phyloP scores from a whole-genome alignment of 495 filamentous ascomycete genomes.

The Aspergillus cavernicola region DNA sequence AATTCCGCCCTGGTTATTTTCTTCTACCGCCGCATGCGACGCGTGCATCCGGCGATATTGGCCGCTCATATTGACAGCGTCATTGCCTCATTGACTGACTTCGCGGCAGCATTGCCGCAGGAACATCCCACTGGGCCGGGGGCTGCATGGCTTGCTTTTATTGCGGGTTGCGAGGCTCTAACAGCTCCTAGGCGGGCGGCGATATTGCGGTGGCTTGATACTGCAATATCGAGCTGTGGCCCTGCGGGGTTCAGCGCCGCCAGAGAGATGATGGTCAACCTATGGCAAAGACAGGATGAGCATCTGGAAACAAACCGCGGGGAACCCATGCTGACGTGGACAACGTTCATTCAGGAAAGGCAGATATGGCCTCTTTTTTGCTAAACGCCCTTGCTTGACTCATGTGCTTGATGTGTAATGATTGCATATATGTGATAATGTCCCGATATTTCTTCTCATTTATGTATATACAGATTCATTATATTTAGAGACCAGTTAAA shows the following conservation, averaged over 20 bases:
- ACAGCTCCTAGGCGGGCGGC: constrained; percentile 18
- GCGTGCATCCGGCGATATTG: constrained; percentile 28
- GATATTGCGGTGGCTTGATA: constrained; percentile 23
- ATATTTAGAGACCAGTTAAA: constrained; percentile 13
- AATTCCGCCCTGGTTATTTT: constrained; percentile 33
- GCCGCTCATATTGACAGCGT: constrained; percentile 31
- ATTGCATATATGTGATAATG: too few relatives aligned
- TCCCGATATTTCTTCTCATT: too few relatives aligned
- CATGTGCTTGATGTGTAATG: too few relatives aligned
- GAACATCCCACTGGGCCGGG: constrained; percentile 22
- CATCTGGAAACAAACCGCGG: constrained; percentile 20
- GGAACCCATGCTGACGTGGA: constrained; percentile 30
- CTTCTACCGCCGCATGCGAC: constrained; percentile 31
- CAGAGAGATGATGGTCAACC: constrained; percentile 26
- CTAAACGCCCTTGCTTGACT: too few relatives aligned
- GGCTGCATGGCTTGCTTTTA: constrained; percentile 33
- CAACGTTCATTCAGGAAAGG: constrained; percentile 22
- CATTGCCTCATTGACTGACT: constrained; percentile 23
- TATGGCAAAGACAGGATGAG: constrained; percentile 32
- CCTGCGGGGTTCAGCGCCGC: constrained; percentile 24
- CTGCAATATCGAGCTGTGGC: constrained; percentile 22
- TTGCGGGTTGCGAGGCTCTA: constrained; percentile 34
- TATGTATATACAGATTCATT: too few relatives aligned
- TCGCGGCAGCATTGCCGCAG: constrained; percentile 17
- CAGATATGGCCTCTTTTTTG: constrained; percentile 33